These are phyloP conservation scores for Xylogone sp. DNA, from an alignment of 2,329 filamentous ascomycete species.

Conservation along the genomic window DNA sequence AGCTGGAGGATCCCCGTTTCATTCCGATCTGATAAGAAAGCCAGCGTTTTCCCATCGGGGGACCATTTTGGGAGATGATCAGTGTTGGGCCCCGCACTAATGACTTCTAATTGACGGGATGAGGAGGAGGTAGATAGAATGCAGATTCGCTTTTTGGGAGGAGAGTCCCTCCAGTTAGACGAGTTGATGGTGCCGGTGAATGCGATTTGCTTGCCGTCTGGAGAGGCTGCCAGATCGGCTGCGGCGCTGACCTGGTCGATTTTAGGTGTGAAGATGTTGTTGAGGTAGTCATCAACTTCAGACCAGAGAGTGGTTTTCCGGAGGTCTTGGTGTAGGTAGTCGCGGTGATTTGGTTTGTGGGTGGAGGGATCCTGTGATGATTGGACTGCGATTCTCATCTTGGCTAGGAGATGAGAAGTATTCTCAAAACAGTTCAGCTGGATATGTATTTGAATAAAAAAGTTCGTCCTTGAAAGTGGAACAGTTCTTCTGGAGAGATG, in stretches of 20 bases:
- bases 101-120: neutral
- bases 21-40: conserved; percentile 1
- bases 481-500: too few relatives aligned
- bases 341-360: too few relatives aligned
- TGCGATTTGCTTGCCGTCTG: neutral
- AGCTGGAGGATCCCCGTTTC: conserved; percentile 3
- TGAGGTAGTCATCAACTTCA: neutral
- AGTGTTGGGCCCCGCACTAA: neutral
- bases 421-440: too few relatives aligned
- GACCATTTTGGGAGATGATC: conserved; percentile 2
- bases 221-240: neutral
- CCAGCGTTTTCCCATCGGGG: conserved; percentile 3
- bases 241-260: neutral
- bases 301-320: neutral
- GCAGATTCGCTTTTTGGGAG: neutral
- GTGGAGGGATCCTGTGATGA: too few relatives aligned
- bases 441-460: too few relatives aligned
- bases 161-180: neutral
- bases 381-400: too few relatives aligned
- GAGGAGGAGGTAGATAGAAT: neutral
- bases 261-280: neutral
- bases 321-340: neutral
- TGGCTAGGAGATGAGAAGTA: too few relatives aligned
- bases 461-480: too few relatives aligned
- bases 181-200: neutral